Base-by-base conservation (phyloP, 1,284 basidiomycete genomes). In the Malassezia psittaci region DNA sequence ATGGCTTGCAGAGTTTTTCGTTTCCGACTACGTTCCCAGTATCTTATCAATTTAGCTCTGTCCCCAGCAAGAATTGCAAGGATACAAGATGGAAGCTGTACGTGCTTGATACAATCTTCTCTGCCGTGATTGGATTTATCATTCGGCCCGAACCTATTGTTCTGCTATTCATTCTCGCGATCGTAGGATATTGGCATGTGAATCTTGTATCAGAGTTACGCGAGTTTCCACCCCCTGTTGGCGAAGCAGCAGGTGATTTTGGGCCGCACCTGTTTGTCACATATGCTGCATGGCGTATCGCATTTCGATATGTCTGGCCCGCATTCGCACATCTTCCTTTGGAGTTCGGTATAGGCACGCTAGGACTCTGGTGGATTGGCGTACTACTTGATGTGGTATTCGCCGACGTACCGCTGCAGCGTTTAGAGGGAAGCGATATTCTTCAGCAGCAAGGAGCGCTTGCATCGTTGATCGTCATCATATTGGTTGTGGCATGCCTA, bases 181-280 rank as follows among this genome's bases (percentile, higher is more conserved):
- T 83, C 76, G 83, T 90, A 43, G 88, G 88, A 0, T 90, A 83
- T 72, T 90, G 88, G 88, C 88, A 91, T 65, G 79, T 89, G 55
- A 79, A 81, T 1, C 79, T 90, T 24, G 87, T 87, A 63, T 86
- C 85, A 1, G 85, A 90, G 68, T 86, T 87, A 1, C 81, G 80
- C 32, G 78, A 78, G 2, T 81, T 80, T 21, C 64, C 63, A 10
- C 62, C 57, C 11, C 60, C 58, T 9, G 76, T 90, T 49, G 82
- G 85, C 51, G 77, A 77, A 9, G 85, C 82, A 3, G 87, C 90
- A 62, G 82, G 80, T 29, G 81, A 82, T 6, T 90, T 91, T 75
- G 78, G 90, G 13, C 87, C 88, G 0, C 76, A 81, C 0, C 78
- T 90, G 18, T 90, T 90, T 66, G 82, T 87, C 51, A 81, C 81